Conservation (phyloP, 345 rosid species). For the Pugionium cornutum region DNA sequence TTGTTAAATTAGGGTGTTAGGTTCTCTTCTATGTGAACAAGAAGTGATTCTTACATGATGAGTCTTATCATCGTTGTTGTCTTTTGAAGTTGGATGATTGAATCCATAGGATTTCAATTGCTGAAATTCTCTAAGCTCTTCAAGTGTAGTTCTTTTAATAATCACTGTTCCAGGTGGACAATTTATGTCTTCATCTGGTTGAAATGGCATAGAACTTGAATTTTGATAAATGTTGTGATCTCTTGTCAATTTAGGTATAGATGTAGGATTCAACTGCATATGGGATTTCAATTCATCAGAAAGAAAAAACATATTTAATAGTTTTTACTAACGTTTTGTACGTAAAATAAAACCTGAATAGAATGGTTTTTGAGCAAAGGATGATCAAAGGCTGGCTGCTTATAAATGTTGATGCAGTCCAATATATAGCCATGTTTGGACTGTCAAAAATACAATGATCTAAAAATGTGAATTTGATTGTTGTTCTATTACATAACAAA, state of each 20-base stretch:
- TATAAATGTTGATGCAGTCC: conserved; percentile 36
- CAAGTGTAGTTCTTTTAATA: too few relatives aligned
- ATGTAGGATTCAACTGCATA: conserved; percentile 22
- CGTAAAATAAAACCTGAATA: conserved; percentile 26
- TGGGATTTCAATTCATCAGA: not conserved
- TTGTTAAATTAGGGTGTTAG: too few relatives aligned
- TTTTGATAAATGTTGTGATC: not conserved
- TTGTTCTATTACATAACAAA: too few relatives aligned
- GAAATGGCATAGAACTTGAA: not conserved
- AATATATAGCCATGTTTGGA: conserved; percentile 37
- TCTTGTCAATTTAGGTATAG: conserved; percentile 13
- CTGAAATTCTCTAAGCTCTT: too few relatives aligned
- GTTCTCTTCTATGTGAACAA: too few relatives aligned
- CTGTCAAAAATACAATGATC: not conserved
- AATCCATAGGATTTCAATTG: too few relatives aligned
- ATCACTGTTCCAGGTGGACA: too few relatives aligned
- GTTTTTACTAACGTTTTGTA: not conserved
- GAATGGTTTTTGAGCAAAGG: conserved; percentile 32
- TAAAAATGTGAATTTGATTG: not conserved
- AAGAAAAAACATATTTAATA: not conserved
- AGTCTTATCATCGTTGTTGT: too few relatives aligned
- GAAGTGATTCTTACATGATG: too few relatives aligned
- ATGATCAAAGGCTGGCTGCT: conserved; percentile 38
- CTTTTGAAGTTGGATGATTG: too few relatives aligned
- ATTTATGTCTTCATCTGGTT: not conserved